Conservation (phyloP, 75 land plant species). For the Selaginella tamariscina region DNA sequence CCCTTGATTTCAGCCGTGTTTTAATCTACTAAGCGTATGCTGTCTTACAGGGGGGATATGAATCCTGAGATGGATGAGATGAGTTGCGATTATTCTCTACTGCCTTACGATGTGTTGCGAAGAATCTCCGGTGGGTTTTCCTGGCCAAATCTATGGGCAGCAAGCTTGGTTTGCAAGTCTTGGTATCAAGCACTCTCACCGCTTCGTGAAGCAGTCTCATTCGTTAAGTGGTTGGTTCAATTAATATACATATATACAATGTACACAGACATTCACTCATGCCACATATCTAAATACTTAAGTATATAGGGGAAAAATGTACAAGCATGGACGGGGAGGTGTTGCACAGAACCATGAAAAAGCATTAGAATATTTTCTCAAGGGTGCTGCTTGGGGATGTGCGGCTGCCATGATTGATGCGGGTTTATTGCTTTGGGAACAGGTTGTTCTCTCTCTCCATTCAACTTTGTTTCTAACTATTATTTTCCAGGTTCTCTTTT, state of each 20-base stretch:
- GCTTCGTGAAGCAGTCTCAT: conserved; percentile 64
- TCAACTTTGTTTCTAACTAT: too few relatives aligned
- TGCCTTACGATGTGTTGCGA: conserved; percentile 51
- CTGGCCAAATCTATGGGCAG: conserved; percentile 38
- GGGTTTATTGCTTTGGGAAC: conserved; percentile 75
- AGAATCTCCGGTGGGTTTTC: conserved; percentile 44
- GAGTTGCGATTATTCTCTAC: conserved; percentile 9
- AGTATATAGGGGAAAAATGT: conserved; percentile 78
- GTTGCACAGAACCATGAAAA: conserved; percentile 34
- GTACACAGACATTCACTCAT: too few relatives aligned
- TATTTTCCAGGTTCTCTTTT: too few relatives aligned
- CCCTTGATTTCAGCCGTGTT: too few relatives aligned
- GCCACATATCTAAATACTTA: too few relatives aligned
- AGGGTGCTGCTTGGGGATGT: conserved; percentile 60
- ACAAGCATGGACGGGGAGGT: conserved; percentile 64
- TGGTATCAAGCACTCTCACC: conserved; percentile 63
- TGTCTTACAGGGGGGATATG: too few relatives aligned
- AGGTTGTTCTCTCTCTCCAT: too few relatives aligned
- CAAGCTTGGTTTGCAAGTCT: conserved; percentile 53
- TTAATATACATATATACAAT: too few relatives aligned
- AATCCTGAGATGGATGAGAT: background rate
- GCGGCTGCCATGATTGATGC: conserved; percentile 92
- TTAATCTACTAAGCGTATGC: too few relatives aligned
- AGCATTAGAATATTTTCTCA: conserved; percentile 60
- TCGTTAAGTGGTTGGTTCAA: conserved; percentile 41